Base-by-base conservation (phyloP, 2,329 filamentous ascomycete genomes). In the Epichloe sp. region DNA sequence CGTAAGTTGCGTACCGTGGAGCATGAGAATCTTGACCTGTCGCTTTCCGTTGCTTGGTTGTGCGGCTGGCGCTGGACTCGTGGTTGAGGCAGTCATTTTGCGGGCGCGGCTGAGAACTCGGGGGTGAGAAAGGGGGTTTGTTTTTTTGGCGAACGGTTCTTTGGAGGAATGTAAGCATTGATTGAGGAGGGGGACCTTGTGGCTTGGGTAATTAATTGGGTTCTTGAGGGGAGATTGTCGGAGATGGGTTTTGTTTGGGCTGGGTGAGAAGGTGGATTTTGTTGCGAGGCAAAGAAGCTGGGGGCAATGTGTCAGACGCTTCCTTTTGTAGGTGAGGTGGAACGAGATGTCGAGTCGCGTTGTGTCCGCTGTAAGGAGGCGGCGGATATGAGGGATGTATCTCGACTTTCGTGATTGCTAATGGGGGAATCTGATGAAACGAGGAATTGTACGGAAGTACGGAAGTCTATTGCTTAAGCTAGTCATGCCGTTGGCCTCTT, bases 21-120 rank as follows among this genome's bases (percentile, higher is more conserved):
- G 75, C 84, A 89, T 88, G 44, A 90, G 73, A 56, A 90, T 82
- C 66, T 82, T 87, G 52, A 83, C 59, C 50, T 76, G 69, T 51
- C 64, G 74, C 65, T 75, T 77, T 11, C 3, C 47, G n/a, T n/a
- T 7, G n/a, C 15, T 49, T 19, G 41, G n/a, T 11, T 41, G 40
- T 2, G 36, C 23, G 10, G 50, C 19, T 4, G 50, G 11, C 15
- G 38, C 4, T 17, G 38, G 17, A 34, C 40, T 7, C 3, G 11
- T 26, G 26, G 50, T 44, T 23, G 50, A 35, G 12, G 41, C 19
- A 6, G 51, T 45, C 49, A 49, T 53, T 47, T 31, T 1, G 31
- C 8, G 10, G 31, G 31, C 2, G 26, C 26, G 7, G 26, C 7
- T 21, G 23, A 23, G 23, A 21, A 21, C 21, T 21, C 21, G 21